Evolutionary conservation across 2,329 filamentous ascomycete species (phyloP), one percentile per base, ranked within the genome.

Genomic region (Botrytis byssoidea): DNA sequence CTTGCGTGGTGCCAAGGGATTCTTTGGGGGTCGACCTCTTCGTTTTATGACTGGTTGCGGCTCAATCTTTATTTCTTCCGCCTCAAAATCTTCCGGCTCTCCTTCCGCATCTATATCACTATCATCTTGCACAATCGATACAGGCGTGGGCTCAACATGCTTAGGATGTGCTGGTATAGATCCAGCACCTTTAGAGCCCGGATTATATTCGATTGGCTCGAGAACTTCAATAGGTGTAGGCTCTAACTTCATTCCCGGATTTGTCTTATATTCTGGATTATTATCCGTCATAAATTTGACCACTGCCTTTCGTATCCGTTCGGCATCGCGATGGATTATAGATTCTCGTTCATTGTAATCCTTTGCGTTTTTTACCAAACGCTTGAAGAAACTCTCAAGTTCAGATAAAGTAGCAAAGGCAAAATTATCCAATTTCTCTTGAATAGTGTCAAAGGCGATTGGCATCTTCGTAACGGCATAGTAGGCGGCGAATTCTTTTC

Each of bases 281-380:
- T 91, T 88, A 81, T 92, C 92, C 73, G 91, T 91, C 94, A 97
- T 97, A 82, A 90, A 94, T 79, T 95, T 95, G 81, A 92, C 95
- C 59, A 95, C 87, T 4, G 93, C 91, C 83, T 97, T 97, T 65
- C 94, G 88, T 64, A 97, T 88, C 67, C 93, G 90, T 82, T 97
- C 94, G 14, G 94, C 93, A 83, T 97, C 94, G 61, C 94, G 91
- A 80, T 92, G 95, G 55, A 92, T 86, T 73, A 89, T 84, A 0
- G 93, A 93, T 61, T 87, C 88, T 77, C 91, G 91, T 74, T 91
- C 87, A 79, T 95, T 95, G 83, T 90, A 96, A 71, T 93, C 90
- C 82, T 97, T 97, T 51, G 93, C 93, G 80, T 97, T 97, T 76
- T 90, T 88, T 72, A 97, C 92, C 87, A 97, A 92, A 76, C 94